Evolutionary conservation across 768 basidiomycete species (phyloP).

Genomic region (Lactarius trivialis): DNA sequence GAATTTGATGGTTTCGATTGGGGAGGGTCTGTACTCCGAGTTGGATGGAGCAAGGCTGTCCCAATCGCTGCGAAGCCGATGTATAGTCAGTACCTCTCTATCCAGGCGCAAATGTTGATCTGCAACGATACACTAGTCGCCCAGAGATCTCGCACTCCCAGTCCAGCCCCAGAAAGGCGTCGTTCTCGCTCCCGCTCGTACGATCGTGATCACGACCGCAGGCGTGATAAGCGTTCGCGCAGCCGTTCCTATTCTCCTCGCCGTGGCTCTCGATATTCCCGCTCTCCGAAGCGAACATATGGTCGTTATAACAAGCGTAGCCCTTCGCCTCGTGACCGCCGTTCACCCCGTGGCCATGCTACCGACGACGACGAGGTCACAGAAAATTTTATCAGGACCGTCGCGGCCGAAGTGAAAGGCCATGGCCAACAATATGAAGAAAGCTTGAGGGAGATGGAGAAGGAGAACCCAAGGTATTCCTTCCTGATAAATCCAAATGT

Average conservation of each 20-base stretch:
- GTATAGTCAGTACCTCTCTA: constrained; percentile 53
- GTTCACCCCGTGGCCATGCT: constrained; percentile 31
- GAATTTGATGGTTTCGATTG: constrained; percentile 93
- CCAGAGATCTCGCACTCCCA: constrained; percentile 26
- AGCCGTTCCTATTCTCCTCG: constrained; percentile 37
- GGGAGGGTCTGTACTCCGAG: constrained; percentile 82
- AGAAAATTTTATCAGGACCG: constrained; percentile 79
- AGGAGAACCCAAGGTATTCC: constrained; percentile 71
- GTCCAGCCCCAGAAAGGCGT: constrained; percentile 31
- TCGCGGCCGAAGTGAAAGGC: constrained; percentile 77
- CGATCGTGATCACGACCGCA: constrained; percentile 28
- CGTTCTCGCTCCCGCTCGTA: constrained; percentile 31
- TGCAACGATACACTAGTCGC: constrained; percentile 7
- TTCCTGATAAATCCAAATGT: constrained; percentile 46
- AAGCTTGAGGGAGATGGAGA: constrained; percentile 67
- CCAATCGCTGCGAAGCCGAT: constrained; percentile 71
- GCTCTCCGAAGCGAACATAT: constrained; percentile 35
- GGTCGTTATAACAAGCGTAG: constrained; percentile 35
- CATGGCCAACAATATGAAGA: constrained; percentile 75
- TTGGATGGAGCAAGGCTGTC: constrained; percentile 97
- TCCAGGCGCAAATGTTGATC: neutral
- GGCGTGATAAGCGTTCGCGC: constrained; percentile 33
- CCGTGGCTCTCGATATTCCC: constrained; percentile 31
- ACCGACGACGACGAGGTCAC: constrained; percentile 65
- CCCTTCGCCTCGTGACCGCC: constrained; percentile 39